Conservation (phyloP, 2,329 filamentous ascomycete species). For the Sporothrix curviconia region DNA sequence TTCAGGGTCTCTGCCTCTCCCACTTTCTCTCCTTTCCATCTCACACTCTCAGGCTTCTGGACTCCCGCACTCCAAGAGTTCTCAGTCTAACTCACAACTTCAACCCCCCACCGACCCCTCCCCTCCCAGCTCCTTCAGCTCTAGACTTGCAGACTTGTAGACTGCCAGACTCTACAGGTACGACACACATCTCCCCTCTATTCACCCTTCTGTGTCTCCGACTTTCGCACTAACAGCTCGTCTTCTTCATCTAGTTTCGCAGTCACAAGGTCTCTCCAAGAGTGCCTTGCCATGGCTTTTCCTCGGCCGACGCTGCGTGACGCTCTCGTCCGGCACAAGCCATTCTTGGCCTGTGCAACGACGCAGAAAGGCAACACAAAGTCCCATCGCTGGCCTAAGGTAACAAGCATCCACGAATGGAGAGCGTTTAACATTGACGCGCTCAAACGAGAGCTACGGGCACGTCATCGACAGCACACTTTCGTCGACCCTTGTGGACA, state of each 20-base stretch:
- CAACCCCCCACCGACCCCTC: no score
- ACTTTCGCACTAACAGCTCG: neutral
- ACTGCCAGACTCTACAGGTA: no score
- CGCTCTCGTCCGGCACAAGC: neutral
- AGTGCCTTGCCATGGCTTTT: neutral
- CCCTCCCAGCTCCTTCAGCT: no score
- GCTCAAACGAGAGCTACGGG: neutral
- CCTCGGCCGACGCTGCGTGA: neutral
- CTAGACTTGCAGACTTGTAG: no score
- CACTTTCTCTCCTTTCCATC: no score
- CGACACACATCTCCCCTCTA: no score
- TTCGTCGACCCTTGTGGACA: neutral
- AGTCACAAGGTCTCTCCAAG: neutral
- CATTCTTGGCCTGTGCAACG: neutral
- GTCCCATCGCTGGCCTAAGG: neutral
- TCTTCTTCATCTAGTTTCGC: neutral
- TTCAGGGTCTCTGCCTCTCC: no score
- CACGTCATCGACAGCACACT: neutral
- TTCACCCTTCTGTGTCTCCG: neutral
- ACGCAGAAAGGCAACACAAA: neutral
- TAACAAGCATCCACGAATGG: neutral
- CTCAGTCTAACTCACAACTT: no score
- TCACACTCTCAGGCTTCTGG: no score
- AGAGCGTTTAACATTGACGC: neutral
- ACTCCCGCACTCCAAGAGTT: no score